phyloP scores from a whole-genome alignment of 495 filamentous ascomycete species.

The Rostrohypoxylon terebratum region DNA sequence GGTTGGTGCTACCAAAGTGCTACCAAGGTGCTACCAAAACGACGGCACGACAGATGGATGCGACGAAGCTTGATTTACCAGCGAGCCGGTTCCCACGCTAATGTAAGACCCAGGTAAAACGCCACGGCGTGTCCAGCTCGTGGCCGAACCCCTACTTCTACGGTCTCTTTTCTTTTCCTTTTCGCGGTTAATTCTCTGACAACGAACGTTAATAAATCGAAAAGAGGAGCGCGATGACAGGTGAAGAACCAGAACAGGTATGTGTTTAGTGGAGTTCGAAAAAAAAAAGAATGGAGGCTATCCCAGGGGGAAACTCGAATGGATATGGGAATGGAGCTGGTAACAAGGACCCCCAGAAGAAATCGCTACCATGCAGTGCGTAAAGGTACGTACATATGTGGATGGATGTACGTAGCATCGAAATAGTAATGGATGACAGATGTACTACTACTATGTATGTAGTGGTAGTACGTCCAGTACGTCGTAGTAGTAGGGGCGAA shows the following conservation, averaged over 20 bases:
- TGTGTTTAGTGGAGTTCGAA: not conserved
- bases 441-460: too few species aligned
- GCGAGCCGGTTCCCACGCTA: constrained; percentile 40
- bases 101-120: constrained; percentile 39
- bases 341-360: not conserved
- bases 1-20: constrained; percentile 19
- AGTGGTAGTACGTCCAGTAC: too few species aligned
- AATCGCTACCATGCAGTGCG: not conserved
- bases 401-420: constrained; percentile 15
- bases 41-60: constrained; percentile 18
- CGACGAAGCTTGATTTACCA: constrained; percentile 42
- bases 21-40: constrained; percentile 19
- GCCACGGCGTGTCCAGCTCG: constrained; percentile 41
- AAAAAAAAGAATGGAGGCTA: constrained; percentile 10
- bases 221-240: not conserved
- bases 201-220: not conserved
- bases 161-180: constrained; percentile 13
- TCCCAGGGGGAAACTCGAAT: not conserved
- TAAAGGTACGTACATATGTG: constrained; percentile 7
- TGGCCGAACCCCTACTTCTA: constrained; percentile 31
- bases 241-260: not conserved
- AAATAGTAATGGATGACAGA: constrained; percentile 19
- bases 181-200: not conserved
- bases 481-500: constrained; percentile 39
- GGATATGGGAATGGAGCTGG: not conserved